A percentile compares a stretch with the other conserved stretches of the same genome.
phyloP scores from a whole-genome alignment of 2,329 filamentous ascomycete genomes.

The Teratosphaeria pseudoeucalypti region DNA sequence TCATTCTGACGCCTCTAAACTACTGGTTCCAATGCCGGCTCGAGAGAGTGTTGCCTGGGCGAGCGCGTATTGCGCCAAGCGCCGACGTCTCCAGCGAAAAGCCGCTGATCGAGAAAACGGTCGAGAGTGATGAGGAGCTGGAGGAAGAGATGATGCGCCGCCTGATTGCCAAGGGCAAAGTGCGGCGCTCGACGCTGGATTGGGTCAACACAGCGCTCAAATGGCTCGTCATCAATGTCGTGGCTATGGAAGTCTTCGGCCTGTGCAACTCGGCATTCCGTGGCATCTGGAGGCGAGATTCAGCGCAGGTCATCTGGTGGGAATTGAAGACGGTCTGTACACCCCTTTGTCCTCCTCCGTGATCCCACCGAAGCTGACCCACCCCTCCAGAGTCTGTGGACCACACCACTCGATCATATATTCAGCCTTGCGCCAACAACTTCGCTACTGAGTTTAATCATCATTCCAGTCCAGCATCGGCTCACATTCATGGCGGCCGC shows the following conservation, averaged over 20 bases:
- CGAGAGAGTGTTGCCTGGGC: conserved; percentile 7
- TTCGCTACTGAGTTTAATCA: conserved; percentile 4
- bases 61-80: neutral
- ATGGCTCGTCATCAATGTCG: conserved; percentile 6
- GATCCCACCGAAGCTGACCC: neutral
- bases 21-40: conserved; percentile 13
- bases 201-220: conserved; percentile 11
- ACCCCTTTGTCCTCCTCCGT: neutral
- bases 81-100: neutral
- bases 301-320: neutral
- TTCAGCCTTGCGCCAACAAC: conserved; percentile 3
- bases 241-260: conserved; percentile 3
- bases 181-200: conserved; percentile 6
- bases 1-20: conserved; percentile 1
- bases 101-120: neutral
- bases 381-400: neutral
- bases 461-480: conserved; percentile 10
- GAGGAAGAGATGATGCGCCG: conserved; percentile 9
- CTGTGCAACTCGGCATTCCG: neutral
- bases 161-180: conserved; percentile 11
- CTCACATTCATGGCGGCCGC: conserved; percentile 6
- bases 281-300: neutral
- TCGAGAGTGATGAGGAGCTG: neutral
- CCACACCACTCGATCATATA: neutral
- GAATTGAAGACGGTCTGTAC: neutral